Evolutionary conservation across 2,329 filamentous ascomycete genomes (phyloP).

Genomic region (Colletotrichum sp.): DNA sequence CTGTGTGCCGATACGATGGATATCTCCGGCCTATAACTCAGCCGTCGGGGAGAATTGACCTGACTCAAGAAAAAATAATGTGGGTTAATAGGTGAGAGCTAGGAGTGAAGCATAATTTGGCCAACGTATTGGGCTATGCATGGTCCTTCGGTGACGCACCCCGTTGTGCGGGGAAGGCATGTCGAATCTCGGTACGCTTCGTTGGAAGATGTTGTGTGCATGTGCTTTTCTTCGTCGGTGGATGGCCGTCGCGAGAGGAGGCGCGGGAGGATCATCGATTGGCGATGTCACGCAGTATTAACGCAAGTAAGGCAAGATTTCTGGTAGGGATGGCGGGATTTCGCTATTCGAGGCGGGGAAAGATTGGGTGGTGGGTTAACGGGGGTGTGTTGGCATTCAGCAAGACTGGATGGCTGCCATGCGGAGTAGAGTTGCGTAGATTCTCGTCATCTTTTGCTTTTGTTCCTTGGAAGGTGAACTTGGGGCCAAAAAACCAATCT

Average conservation of each 20-base stretch:
- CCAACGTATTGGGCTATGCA: not conserved
- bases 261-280: not conserved
- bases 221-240: not conserved
- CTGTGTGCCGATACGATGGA: not conserved
- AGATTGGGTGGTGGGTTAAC: not conserved
- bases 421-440: not conserved
- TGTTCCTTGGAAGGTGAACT: not conserved
- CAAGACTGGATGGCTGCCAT: not conserved
- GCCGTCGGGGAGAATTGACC: not conserved
- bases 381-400: not conserved
- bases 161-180: not conserved
- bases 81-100: not conserved
- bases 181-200: constrained; percentile 3
- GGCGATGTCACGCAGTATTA: not conserved
- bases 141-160: not conserved
- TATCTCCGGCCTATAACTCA: not conserved
- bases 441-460: not conserved
- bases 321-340: not conserved
- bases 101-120: not conserved
- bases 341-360: not conserved
- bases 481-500: not conserved
- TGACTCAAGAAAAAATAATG: not conserved
- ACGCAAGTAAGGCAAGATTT: not conserved
- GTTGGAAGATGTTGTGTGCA: not conserved
- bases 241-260: not conserved